A percentile compares a stretch with the other conserved stretches of the same genome.
Conservation (phyloP, 129 eudicot species). For the Flaveria brownii region DNA sequence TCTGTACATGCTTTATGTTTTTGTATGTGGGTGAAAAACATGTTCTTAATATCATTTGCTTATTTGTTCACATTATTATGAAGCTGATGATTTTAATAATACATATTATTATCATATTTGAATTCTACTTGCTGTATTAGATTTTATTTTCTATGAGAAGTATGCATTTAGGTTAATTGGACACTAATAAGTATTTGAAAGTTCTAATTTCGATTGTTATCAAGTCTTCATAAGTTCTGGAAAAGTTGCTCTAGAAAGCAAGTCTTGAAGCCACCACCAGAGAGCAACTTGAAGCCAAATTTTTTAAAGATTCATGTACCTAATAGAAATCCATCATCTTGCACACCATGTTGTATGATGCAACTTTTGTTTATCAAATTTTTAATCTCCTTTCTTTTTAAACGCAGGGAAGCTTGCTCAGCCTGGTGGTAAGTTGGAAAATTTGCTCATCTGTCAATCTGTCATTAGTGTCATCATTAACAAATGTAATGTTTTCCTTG, state of each 20-base stretch:
- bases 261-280: neutral
- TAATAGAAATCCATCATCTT: constrained; percentile 21
- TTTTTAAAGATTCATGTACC: neutral
- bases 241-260: neutral
- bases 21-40: constrained; percentile 21
- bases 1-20: constrained; percentile 3
- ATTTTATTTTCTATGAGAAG: constrained; percentile 3
- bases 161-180: neutral
- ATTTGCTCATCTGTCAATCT: constrained; percentile 14
- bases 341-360: neutral
- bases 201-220: neutral
- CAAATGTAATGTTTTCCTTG: constrained; percentile 15
- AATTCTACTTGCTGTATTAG: neutral
- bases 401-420: constrained; percentile 78
- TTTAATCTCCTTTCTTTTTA: constrained; percentile 18
- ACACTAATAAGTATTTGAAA: neutral
- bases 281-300: neutral
- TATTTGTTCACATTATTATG: constrained; percentile 16
- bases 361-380: neutral
- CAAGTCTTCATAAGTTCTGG: neutral
- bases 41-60: constrained; percentile 2
- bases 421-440: constrained; percentile 72
- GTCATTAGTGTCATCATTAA: neutral
- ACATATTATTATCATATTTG: constrained; percentile 2
- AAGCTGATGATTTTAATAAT: neutral